These are phyloP conservation scores for Puccinellia tenuiflora DNA, from an alignment of 176 grass and related monocot species.

Conservation along the genomic window DNA sequence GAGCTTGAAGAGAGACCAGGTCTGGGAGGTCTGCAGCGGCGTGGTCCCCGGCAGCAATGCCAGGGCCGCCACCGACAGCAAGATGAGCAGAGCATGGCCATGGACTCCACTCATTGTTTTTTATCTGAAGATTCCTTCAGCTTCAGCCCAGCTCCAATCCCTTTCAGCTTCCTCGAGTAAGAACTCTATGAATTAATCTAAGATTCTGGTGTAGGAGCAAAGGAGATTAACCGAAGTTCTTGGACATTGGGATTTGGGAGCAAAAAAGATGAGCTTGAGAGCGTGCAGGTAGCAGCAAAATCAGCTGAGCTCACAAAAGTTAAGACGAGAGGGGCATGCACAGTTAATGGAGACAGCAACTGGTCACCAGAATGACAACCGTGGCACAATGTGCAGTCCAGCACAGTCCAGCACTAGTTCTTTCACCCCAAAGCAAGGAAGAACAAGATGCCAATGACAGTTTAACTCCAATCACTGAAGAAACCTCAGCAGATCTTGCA, in stretches of 20 bases:
- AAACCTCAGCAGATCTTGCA: constrained; percentile 45
- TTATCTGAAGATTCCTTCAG: not conserved
- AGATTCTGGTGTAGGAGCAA: not conserved
- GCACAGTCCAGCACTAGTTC: constrained; percentile 14
- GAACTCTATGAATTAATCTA: constrained; percentile 1
- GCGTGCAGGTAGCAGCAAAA: not conserved
- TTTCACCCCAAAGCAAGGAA: constrained; percentile 43
- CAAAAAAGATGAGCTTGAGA: constrained; percentile 15
- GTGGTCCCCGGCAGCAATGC: constrained; percentile 44
- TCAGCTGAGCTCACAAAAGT: constrained; percentile 19
- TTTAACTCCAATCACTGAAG: not conserved
- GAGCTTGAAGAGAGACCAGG: constrained; percentile 91
- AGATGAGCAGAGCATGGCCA: constrained; percentile 25
- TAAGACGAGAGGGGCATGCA: constrained; percentile 3
- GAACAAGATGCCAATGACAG: constrained; percentile 37
- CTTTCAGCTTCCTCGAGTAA: not conserved
- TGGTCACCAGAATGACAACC: constrained; percentile 28
- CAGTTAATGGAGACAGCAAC: constrained; percentile 43
- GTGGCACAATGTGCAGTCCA: constrained; percentile 20
- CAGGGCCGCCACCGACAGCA: constrained; percentile 50
- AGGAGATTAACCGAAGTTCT: not conserved
- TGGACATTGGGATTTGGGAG: constrained; percentile 8
- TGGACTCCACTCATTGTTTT: constrained; percentile 3
- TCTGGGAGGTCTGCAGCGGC: constrained; percentile 73
- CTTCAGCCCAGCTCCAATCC: not conserved